Evolutionary conservation across 1,284 basidiomycete species (phyloP), one percentile per base, ranked within the genome.

Genomic region (Cronartium ribicola): DNA sequence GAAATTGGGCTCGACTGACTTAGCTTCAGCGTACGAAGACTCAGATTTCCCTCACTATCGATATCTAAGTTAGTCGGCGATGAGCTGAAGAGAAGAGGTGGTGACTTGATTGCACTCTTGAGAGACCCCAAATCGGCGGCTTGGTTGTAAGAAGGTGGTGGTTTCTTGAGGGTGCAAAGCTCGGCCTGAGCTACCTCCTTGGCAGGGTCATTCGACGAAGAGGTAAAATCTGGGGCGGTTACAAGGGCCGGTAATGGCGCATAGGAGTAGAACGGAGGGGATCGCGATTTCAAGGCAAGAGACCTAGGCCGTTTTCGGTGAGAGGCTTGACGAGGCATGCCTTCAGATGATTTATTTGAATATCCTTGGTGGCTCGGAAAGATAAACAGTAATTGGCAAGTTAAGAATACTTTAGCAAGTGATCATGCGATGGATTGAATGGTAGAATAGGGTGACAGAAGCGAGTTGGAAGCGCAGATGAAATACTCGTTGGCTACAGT

Each of bases 71-170:
- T 55, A 55, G 51, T 55, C 7, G 51, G 51, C 8, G n/a, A 55
- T 20, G 51, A 20, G 17, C 11, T 55, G 17, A 29, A 29, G 17
- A 29, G n/a, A 7, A 20, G 51, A 55, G 51, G 8, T 13, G 51
- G 51, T 20, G 51, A 55, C 51, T 55, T 55, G 51, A 55, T 20
- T 4, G 51, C 51, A 29, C 51, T 55, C 51, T 55, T 55, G 6
- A 55, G 51, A 55, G 51, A 55, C 29, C 51, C 51, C n/a, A 20
- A 6, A 55, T n/a, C n/a, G 8, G 29, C 29, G 17, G 51, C 29
- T 6, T n/a, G 17, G 17, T 55, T 29, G 17, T 29, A 17, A 6
- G 51, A 55, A n/a, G 51, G 51, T 17, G n/a, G 51, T 4, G n/a
- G n/a, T 55, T 55, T 55, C 51, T 55, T 55, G 13, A 29, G 51